These are phyloP conservation scores for Sordariomycetes sp. DNA, from an alignment of 2,329 filamentous ascomycete species.

Conservation along the genomic window DNA sequence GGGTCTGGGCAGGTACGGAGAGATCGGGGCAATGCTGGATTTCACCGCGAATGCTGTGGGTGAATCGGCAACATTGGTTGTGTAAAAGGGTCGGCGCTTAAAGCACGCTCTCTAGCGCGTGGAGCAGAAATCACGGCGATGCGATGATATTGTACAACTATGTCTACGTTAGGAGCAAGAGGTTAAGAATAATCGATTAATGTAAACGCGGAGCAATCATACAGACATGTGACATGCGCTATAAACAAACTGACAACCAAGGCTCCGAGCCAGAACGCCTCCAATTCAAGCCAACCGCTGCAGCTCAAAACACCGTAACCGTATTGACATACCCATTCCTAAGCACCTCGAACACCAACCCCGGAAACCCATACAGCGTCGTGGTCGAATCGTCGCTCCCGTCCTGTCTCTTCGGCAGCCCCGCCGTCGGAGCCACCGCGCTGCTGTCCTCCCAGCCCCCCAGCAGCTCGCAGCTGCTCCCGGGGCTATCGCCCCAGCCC, in stretches of 20 bases:
- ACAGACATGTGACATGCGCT: not conserved
- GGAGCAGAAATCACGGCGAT: not conserved
- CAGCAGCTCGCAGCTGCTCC: slow-evolving; percentile 76
- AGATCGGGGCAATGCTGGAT: slow-evolving; percentile 33
- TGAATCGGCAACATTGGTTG: not conserved
- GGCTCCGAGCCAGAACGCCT: not conserved
- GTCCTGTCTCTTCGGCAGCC: slow-evolving; percentile 38
- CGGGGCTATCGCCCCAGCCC: slow-evolving; percentile 84
- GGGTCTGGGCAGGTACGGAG: slow-evolving; percentile 31
- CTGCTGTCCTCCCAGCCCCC: slow-evolving; percentile 76
- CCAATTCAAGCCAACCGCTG: not conserved
- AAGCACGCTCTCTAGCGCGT: not conserved
- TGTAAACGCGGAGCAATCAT: not conserved
- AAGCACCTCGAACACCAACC: slow-evolving; percentile 88
- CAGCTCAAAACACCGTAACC: slow-evolving; percentile 71
- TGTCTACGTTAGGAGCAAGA: not conserved
- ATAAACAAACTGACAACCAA: not conserved
- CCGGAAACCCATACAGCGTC: slow-evolving; percentile 86
- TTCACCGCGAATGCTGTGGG: slow-evolving; percentile 7
- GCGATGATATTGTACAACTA: not conserved
- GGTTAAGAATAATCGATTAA: not conserved
- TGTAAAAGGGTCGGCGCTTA: not conserved
- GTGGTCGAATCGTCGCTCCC: slow-evolving; percentile 53
- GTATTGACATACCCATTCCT: slow-evolving; percentile 86
- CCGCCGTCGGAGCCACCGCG: slow-evolving; percentile 22